Evolutionary conservation across 148 eudicot species (phyloP).

Genomic region (Nepenthes mirabilis): DNA sequence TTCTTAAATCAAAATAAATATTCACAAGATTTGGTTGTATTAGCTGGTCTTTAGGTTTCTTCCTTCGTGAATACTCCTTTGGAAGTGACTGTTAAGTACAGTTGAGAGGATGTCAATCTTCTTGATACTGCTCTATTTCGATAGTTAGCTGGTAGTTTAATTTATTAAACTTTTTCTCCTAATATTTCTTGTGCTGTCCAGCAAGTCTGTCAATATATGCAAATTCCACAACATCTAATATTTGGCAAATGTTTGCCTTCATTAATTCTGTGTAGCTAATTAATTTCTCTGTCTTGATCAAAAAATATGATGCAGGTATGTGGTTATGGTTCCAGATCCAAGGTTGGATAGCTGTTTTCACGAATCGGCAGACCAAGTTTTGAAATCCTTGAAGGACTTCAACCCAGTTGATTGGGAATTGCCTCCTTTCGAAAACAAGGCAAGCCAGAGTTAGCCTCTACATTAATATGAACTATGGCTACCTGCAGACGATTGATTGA

Average conservation of each 20-base stretch:
- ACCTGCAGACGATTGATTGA: too few relatives aligned
- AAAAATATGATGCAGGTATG: conserved; percentile 45
- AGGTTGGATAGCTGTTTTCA: conserved; percentile 64
- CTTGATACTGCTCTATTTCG: not conserved
- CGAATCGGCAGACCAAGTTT: conserved; percentile 50
- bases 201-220: not conserved
- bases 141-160: not conserved
- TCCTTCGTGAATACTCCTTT: not conserved
- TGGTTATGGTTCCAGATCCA: conserved; percentile 89
- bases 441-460: conserved; percentile 12
- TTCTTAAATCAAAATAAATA: not conserved
- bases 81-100: not conserved
- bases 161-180: not conserved
- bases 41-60: not conserved
- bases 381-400: conserved; percentile 66
- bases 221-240: not conserved
- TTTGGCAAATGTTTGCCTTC: too few relatives aligned
- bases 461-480: too few relatives aligned
- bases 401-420: conserved; percentile 78
- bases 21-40: not conserved
- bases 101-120: not conserved
- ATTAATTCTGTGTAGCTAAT: too few relatives aligned
- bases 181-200: not conserved
- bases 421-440: conserved; percentile 47
- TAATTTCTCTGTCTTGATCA: not conserved